These are phyloP conservation scores for Paecilomyces sp. DNA, from an alignment of 2,329 filamentous ascomycete genomes.

Conservation along the genomic window DNA sequence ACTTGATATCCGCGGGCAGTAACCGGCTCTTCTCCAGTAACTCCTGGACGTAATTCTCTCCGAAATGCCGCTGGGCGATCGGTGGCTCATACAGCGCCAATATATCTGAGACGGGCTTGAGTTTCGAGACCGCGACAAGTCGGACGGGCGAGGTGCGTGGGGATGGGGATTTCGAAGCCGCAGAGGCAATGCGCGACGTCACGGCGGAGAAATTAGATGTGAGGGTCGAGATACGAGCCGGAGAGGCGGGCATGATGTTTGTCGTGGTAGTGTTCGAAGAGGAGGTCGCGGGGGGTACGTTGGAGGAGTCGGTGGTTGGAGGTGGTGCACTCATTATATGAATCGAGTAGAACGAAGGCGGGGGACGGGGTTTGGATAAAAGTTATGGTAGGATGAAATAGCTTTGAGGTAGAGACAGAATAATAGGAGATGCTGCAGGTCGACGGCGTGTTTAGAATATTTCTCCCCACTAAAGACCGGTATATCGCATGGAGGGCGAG, in stretches of 20 bases:
- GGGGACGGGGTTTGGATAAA: neutral
- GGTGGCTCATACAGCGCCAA: constrained; percentile 66
- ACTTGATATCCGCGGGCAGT: constrained; percentile 66
- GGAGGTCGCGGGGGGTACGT: neutral
- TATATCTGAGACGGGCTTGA: constrained; percentile 89
- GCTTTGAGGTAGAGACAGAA: neutral
- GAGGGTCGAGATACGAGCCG: constrained; percentile 57
- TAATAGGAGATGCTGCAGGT: neutral
- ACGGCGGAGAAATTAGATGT: constrained; percentile 57
- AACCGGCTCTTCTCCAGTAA: constrained; percentile 76
- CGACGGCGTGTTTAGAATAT: neutral
- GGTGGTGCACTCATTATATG: neutral
- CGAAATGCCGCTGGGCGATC: constrained; percentile 67
- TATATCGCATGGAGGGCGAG: neutral
- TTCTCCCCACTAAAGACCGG: neutral
- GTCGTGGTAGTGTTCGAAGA: neutral
- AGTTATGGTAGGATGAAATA: neutral
- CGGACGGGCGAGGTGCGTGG: constrained; percentile 37
- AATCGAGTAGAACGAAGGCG: neutral
- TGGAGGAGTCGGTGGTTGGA: constrained; percentile 7
- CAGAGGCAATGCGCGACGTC: constrained; percentile 49
- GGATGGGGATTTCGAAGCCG: constrained; percentile 26
- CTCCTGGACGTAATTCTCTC: constrained; percentile 94
- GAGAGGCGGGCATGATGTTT: constrained; percentile 45
- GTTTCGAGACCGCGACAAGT: constrained; percentile 89